Evolutionary conservation across 2,329 filamentous ascomycete species (phyloP).

Genomic region (Aspergillus novoparasiticus): DNA sequence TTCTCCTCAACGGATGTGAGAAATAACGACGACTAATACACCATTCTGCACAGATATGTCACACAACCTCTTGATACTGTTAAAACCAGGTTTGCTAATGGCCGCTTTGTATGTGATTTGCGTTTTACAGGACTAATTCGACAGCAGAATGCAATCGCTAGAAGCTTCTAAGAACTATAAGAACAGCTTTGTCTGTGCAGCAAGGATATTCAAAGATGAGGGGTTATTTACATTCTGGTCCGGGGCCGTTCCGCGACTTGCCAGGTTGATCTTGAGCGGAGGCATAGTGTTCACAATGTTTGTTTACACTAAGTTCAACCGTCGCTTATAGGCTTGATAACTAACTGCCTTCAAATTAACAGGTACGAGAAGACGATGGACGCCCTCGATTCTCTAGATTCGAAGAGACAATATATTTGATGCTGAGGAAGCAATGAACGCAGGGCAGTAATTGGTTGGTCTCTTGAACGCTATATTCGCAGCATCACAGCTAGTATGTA

Average conservation of each 20-base stretch:
- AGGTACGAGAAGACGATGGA: slow-evolving; percentile 96
- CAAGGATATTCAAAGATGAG: slow-evolving; percentile 83
- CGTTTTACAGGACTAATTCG: slow-evolving; percentile 16
- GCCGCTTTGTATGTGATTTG: neutral
- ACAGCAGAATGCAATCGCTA: slow-evolving; percentile 83
- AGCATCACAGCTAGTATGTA: neutral
- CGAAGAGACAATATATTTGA: slow-evolving; percentile 79
- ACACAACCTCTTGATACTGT: slow-evolving; percentile 83
- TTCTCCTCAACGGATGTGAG: neutral
- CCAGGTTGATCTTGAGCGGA: slow-evolving; percentile 82
- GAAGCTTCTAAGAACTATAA: slow-evolving; percentile 80
- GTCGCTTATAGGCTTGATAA: slow-evolving; percentile 1
- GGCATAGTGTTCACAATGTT: slow-evolving; percentile 97
- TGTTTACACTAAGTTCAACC: slow-evolving; percentile 30
- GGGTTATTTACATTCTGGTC: slow-evolving; percentile 91
- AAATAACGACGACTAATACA: slow-evolving; percentile 9
- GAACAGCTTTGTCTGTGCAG: slow-evolving; percentile 82
- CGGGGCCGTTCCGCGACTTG: slow-evolving; percentile 83
- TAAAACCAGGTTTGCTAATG: slow-evolving; percentile 69
- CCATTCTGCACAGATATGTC: slow-evolving; percentile 43
- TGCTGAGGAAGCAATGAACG: neutral
- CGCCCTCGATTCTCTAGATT: slow-evolving; percentile 76
- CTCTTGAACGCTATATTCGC: neutral
- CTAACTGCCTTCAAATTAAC: slow-evolving; percentile 16
- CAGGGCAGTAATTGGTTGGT: neutral